Conservation (phyloP, 139 green algal species). For the Ostreobium quekettii region DNA sequence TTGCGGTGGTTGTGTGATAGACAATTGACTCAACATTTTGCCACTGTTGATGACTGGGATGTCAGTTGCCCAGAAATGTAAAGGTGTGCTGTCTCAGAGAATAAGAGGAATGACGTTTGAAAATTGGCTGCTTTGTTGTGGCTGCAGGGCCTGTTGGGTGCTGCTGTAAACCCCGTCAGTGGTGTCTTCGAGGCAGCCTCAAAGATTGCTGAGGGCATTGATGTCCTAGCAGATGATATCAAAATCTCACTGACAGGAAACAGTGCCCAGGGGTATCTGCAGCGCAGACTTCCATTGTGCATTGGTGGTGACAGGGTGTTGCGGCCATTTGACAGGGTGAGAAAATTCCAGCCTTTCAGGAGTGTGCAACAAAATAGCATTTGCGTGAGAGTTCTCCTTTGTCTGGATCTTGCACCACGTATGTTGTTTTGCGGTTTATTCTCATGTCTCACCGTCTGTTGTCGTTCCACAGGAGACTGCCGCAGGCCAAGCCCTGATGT, state of each 20-base stretch:
- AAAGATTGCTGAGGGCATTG: constrained; percentile 65
- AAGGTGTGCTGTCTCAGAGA: no score
- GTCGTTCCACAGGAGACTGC: not conserved
- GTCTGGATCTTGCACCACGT: not conserved
- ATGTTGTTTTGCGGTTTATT: not conserved
- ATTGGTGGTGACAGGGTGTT: constrained; percentile 67
- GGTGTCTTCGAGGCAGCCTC: constrained; percentile 59
- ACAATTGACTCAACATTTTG: no score
- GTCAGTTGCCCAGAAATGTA: no score
- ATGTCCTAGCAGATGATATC: constrained; percentile 38
- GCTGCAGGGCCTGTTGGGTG: constrained; percentile 70
- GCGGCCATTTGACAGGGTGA: constrained; percentile 32
- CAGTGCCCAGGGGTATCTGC: constrained; percentile 12
- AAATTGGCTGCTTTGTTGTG: constrained; percentile 26
- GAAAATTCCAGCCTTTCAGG: not conserved
- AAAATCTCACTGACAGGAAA: constrained; percentile 26
- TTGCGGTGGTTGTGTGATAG: no score
- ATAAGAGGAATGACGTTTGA: not conserved
- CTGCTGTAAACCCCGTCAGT: constrained; percentile 59
- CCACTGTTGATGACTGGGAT: no score
- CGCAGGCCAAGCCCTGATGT: constrained; percentile 4
- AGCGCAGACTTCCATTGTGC: constrained; percentile 49
- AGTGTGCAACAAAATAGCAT: no score
- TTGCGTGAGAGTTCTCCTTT: no score
- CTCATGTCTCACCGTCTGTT: not conserved